These are phyloP conservation scores for Chalara sp. DNA, from an alignment of 2,329 filamentous ascomycete genomes.

Conservation along the genomic window DNA sequence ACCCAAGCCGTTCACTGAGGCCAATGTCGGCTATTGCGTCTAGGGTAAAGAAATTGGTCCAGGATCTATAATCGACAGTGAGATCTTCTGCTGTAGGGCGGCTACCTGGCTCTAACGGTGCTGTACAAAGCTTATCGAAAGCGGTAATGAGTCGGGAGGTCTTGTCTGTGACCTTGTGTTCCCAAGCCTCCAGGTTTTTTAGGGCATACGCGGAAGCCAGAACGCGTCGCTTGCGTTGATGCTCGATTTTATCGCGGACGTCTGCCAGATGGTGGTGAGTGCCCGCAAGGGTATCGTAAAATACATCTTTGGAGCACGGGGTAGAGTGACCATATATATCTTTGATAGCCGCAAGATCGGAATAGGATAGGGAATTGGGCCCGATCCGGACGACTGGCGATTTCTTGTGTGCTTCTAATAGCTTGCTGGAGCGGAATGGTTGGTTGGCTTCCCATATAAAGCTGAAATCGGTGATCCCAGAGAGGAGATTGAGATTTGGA, in stretches of 20 bases:
- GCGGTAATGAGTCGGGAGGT: slow-evolving; percentile 35
- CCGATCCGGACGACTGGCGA: slow-evolving; percentile 38
- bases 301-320: slow-evolving; percentile 41
- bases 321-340: slow-evolving; percentile 46
- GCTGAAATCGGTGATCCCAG: slow-evolving; percentile 38
- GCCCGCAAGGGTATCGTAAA: slow-evolving; percentile 39
- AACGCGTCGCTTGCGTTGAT: slow-evolving; percentile 43
- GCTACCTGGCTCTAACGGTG: slow-evolving; percentile 20
- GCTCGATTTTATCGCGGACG: slow-evolving; percentile 43
- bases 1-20: slow-evolving; percentile 41
- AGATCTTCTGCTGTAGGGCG: slow-evolving; percentile 31
- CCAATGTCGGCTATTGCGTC: slow-evolving; percentile 52
- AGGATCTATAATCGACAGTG: slow-evolving; percentile 43
- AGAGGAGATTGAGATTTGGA: slow-evolving; percentile 35
- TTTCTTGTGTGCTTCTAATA: slow-evolving; percentile 38
- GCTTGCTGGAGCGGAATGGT: slow-evolving; percentile 35
- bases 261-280: slow-evolving; percentile 46
- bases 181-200: slow-evolving; percentile 48
- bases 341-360: slow-evolving; percentile 35
- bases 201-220: slow-evolving; percentile 44
- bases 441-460: slow-evolving; percentile 39
- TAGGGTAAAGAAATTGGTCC: slow-evolving; percentile 48
- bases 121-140: slow-evolving; percentile 36
- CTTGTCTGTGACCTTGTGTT: slow-evolving; percentile 48
- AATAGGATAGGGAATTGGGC: slow-evolving; percentile 38